Base-by-base conservation (phyloP, 129 eudicot species). In the Tanacetum coccineum region DNA sequence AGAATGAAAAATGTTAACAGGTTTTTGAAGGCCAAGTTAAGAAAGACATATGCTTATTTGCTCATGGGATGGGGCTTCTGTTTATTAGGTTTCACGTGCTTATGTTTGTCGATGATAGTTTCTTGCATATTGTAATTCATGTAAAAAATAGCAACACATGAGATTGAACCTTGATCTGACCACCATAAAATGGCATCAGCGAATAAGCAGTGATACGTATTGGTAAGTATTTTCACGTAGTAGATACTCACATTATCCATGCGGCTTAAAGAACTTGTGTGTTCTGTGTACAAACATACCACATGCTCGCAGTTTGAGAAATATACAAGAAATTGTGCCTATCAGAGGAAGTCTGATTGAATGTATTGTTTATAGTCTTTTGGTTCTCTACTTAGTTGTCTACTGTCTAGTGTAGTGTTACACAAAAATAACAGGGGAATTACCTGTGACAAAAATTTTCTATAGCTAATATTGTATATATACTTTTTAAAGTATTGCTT, bases 11-110 rank as follows among this genome's bases (percentile, higher is more conserved):
- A 44, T 1, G 40, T 64, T 58, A 66, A 9, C 40, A 64, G 42
- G 59, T n/a, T 32, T 14, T 32, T 73, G 19, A 67, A 40, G 66
- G 65, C 59, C 66, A 64, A 65, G 28, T 45, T 55, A 55, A 42
- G 65, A 25, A 66, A 73, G 64, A 1, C 51, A 18, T 18, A 72
- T 4, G 13, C 28, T 7, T 22, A 64, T 45, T 44, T 10, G 14
- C 28, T 52, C 26, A 0, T 45, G 40, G 71, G 40, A 26, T 1
- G 12, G 4, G 11, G 22, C 50, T 73, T 62, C 13, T 15, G 28
- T 15, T n/a, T 51, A 36, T 66, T 56, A 13, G 78, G 59, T 73
- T 15, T 49, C 10, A 25, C 13, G 28, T 72, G 70, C 44, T 28
- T 73, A 20, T 73, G n/a, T 52, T 56, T 25, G 15, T 2, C 13